Evolutionary conservation across 2,329 filamentous ascomycete genomes (phyloP), one percentile per base, ranked within the genome.

Genomic region (Esteya vermicola): DNA sequence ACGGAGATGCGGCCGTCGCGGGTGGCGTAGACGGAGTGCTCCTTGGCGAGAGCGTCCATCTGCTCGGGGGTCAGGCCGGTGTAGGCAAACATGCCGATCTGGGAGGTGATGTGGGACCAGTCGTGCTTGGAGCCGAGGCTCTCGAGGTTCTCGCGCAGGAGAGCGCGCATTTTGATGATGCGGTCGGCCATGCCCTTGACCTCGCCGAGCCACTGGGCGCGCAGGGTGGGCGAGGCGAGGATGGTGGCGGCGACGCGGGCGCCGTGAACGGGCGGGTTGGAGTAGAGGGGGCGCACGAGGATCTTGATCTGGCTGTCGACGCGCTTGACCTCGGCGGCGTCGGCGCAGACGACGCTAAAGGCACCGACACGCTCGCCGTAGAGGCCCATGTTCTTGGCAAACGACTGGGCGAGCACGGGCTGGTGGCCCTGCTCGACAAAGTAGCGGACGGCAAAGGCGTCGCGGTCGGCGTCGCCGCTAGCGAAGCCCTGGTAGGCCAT

Each of bases 81-180:
- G 74, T 93, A 98, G 52, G 91, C 89, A 58, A 98, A 98, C 91
- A 98, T 98, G 67, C 91, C 91, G 55, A 98, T 98, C 75, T 93
- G 85, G 65, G 73, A 88, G 51, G 91, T 96, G 65, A 98, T 98
- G 72, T 98, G 91, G 61, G 81, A 84, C 91, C 91, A 98, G 70
- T 96, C 85, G 64, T 93, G 85, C 74, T 86, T 86, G 70, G 83
- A 91, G 58, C 89, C 89, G 47, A 95, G 77, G 64, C 83, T 80
- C 75, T 95, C 85, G 41, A 98, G 78, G 69, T 96, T 93, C 54
- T 85, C 75, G 75, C 91, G 93, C 57, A 98, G 78, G 41, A 94
- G 76, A 46, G 84, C 79, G 53, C 91, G 85, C 91, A 98, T 98
- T 62, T 78, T 84, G 65, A 98, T 96, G 71, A 98, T 98, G 58